Evolutionary conservation across 495 filamentous ascomycete species (phyloP), one percentile per base, ranked within the genome.

Genomic region (Articulospora tetracladia): DNA sequence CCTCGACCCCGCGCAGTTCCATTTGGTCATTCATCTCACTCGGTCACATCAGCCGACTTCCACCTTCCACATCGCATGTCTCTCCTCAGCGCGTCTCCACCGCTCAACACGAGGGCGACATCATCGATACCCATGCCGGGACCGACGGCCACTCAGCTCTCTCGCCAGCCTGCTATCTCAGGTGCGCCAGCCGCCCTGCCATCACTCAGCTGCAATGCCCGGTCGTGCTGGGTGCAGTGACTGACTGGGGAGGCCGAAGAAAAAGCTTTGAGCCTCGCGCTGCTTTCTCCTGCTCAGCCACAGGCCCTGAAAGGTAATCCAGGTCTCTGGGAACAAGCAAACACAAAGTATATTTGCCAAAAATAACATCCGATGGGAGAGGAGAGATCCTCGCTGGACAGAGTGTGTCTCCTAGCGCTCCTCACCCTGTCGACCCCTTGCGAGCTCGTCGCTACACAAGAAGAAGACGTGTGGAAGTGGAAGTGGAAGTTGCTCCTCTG

Each of bases 321-420:
- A 53, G 57, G 34, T 41, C 57, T 46, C 28, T 56, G 57, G 57
- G 52, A 59, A 64, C 8, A 64, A 64, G 61, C 55, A 60, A 64
- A 36, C 10, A 22, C 13, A 24, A 20, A 56, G 30, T 26, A 50
- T 24, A 47, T 15, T 55, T 30, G 54, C 22, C 30, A 56, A 54
- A 36, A 22, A 15, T 13, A 59, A 11, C 2, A 23, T 48, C 17
- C 30, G 57, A 20, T 19, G 48, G 46, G 22, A 53, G 48, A 12
- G 32, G 27, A 27, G 47, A 25, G 20, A 13, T 39, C 12, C 1
- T 10, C 24, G 6, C 57, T 11, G 22, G 28, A 27, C n/a, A n/a
- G n/a, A n/a, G n/a, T n/a, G n/a, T n/a, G n/a, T n/a, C n/a, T n/a
- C n/a, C n/a, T n/a, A n/a, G n/a, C n/a, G n/a, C n/a, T n/a, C n/a